A percentile compares a stretch with the other conserved stretches of the same genome.
Conservation (phyloP, 2,329 filamentous ascomycete species). For the Chrysosporium keratinophilum region DNA sequence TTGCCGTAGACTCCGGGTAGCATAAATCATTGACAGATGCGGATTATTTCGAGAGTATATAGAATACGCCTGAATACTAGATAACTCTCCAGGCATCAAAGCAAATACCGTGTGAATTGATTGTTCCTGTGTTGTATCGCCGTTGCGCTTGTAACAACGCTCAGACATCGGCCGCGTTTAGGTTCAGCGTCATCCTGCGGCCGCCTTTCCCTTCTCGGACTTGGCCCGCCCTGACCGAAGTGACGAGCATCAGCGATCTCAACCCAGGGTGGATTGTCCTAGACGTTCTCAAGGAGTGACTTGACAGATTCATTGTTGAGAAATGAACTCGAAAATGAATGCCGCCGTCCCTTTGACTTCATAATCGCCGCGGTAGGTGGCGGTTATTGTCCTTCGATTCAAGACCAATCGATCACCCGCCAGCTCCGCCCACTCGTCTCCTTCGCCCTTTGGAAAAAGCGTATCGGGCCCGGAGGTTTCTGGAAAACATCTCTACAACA, state of each 20-base stretch:
- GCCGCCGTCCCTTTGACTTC: neutral
- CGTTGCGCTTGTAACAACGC: neutral
- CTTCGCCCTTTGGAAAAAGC: slow-evolving; percentile 11
- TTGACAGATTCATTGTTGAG: neutral
- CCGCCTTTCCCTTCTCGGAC: slow-evolving; percentile 2
- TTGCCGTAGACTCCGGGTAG: too few species aligned
- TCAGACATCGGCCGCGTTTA: neutral
- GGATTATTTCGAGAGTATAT: too few species aligned
- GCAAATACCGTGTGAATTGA: too few species aligned
- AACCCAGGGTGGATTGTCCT: neutral
- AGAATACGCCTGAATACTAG: too few species aligned
- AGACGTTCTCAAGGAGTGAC: neutral
- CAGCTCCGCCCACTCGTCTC: neutral
- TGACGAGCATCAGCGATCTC: neutral
- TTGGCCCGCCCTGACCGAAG: neutral
- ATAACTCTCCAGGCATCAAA: too few species aligned
- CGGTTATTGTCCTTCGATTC: neutral
- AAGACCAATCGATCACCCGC: neutral
- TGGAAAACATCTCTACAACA: slow-evolving; percentile 31
- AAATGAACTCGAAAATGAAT: neutral
- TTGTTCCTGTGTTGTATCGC: neutral
- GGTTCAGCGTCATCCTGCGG: neutral
- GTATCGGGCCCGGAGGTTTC: neutral
- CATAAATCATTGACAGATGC: too few species aligned
- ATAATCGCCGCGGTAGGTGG: slow-evolving; percentile 1